These are phyloP conservation scores for Aegle marmelos DNA, from an alignment of 345 rosid species.

Conservation along the genomic window DNA sequence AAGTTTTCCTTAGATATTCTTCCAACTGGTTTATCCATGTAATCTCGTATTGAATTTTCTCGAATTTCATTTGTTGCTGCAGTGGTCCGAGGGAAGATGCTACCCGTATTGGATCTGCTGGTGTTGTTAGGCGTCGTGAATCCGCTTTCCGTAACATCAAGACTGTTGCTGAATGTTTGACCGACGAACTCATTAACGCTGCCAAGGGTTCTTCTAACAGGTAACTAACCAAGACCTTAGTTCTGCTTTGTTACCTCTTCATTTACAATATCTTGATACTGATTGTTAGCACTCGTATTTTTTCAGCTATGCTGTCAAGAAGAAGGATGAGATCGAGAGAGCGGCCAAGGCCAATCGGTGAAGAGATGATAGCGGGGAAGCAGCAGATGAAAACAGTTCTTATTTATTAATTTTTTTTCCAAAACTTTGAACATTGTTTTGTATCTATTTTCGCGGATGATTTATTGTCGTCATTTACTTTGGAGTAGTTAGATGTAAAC, in stretches of 20 bases:
- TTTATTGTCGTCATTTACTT: no score
- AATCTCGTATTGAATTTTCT: background rate
- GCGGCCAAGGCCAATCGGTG: constrained; percentile 98
- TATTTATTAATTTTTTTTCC: no score
- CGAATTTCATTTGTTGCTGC: background rate
- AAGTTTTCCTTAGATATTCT: background rate
- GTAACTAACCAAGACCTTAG: constrained; percentile 18
- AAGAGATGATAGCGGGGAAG: no score
- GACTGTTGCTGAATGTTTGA: constrained; percentile 89
- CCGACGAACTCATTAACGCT: constrained; percentile 98
- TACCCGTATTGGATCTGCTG: constrained; percentile 94
- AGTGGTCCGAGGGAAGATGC: constrained; percentile 99
- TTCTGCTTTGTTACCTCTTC: background rate
- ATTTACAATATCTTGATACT: background rate
- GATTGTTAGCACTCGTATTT: background rate
- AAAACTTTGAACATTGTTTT: no score
- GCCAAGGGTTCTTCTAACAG: constrained; percentile 98
- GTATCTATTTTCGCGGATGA: no score
- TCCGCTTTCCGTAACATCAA: constrained; percentile 91
- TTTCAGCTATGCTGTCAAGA: constrained; percentile 83
- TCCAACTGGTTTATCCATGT: background rate
- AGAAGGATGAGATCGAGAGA: constrained; percentile 95
- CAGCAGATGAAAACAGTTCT: no score
- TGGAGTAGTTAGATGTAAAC: no score
- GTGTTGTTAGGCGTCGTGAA: constrained; percentile 97